These are phyloP conservation scores for Ballota nigra DNA, from an alignment of 257 asterid species.

Conservation along the genomic window DNA sequence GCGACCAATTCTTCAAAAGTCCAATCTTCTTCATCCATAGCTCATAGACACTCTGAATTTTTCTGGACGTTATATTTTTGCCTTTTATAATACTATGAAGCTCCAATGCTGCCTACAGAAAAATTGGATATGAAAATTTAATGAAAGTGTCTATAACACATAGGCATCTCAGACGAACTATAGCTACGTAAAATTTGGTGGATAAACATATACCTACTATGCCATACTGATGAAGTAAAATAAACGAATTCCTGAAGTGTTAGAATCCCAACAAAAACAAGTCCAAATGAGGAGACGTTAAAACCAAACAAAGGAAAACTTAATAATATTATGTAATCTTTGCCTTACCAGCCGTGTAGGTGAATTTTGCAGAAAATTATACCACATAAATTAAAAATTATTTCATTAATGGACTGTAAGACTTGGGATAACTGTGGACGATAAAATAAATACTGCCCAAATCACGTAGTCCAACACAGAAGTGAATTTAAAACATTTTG, in stretches of 20 bases:
- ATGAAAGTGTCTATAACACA: not conserved
- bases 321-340: not conserved
- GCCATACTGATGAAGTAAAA: not conserved
- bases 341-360: not conserved
- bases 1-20: conserved; percentile 31
- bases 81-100: conserved; percentile 51
- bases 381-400: not conserved
- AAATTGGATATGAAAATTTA: conserved; percentile 1
- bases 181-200: not conserved
- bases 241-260: not conserved
- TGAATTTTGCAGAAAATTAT: not conserved
- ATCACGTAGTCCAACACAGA: not conserved
- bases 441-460: not conserved
- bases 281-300: not conserved
- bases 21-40: conserved; percentile 71
- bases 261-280: not conserved
- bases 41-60: conserved; percentile 48
- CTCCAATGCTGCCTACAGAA: conserved; percentile 67
- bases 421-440: not conserved
- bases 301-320: not conserved
- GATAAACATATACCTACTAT: not conserved
- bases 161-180: not conserved
- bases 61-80: conserved; percentile 32
- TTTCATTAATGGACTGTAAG: not conserved
- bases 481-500: not conserved